These are phyloP conservation scores for Aspergillus quadrilineatus DNA, from an alignment of 2,329 filamentous ascomycete species.

Conservation along the genomic window DNA sequence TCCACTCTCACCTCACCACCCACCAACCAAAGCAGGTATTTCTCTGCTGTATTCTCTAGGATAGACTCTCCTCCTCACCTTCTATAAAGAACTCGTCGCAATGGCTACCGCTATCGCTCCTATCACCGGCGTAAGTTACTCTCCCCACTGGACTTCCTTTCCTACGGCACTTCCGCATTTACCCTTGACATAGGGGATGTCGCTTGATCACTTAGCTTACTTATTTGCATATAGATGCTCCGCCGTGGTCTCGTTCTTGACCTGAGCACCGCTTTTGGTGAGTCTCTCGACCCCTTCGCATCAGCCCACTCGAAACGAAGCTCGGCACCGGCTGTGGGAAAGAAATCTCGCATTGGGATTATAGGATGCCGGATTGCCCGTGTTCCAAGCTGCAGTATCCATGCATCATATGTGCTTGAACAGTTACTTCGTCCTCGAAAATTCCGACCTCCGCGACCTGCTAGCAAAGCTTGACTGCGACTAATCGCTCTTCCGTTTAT, in stretches of 20 bases:
- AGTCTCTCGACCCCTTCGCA: conserved; percentile 32
- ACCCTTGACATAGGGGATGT: not conserved
- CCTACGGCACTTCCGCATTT: conserved; percentile 5
- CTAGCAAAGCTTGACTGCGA: not conserved
- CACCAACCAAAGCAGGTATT: conserved; percentile 25
- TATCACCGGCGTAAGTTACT: conserved; percentile 48
- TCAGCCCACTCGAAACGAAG: not conserved
- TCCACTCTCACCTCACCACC: conserved; percentile 20
- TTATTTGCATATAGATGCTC: conserved; percentile 55
- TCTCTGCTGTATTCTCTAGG: conserved; percentile 21
- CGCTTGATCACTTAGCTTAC: conserved; percentile 18
- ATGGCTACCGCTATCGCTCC: conserved; percentile 46
- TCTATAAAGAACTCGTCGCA: conserved; percentile 23
- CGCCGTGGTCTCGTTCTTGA: conserved; percentile 65
- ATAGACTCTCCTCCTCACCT: conserved; percentile 16
- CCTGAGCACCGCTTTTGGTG: conserved; percentile 65
- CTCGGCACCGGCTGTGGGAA: not conserved
- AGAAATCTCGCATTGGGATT: not conserved
- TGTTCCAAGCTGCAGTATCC: not conserved
- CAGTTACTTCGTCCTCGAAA: no score
- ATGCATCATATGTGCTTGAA: not conserved
- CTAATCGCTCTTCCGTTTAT: conserved; percentile 17
- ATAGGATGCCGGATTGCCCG: not conserved
- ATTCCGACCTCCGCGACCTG: not conserved
- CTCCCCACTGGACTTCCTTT: conserved; percentile 15